Evolutionary conservation across 306 rosid species (phyloP).

Genomic region (Astragalus membranaceus): DNA sequence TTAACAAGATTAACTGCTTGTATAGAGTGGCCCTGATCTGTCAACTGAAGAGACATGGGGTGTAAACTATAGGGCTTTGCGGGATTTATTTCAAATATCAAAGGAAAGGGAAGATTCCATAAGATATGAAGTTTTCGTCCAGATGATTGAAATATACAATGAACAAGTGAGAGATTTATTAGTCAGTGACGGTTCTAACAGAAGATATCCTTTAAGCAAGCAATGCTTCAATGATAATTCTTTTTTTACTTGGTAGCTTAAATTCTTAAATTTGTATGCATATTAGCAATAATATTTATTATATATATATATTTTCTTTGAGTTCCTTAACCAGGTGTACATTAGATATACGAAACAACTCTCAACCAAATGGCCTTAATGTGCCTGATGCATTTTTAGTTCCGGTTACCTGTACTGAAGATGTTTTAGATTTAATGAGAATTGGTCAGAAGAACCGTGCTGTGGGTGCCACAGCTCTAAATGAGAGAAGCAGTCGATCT

Average conservation of each 20-base stretch:
- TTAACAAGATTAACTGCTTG: constrained; percentile 13
- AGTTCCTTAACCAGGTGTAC: constrained; percentile 61
- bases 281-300: constrained; percentile 2
- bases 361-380: constrained; percentile 88
- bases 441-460: constrained; percentile 87
- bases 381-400: constrained; percentile 93
- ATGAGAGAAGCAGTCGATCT: constrained; percentile 95
- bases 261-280: neutral
- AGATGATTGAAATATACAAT: constrained; percentile 97
- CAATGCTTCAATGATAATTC: neutral
- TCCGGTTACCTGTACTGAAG: constrained; percentile 80
- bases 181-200: constrained; percentile 79
- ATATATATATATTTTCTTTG: neutral
- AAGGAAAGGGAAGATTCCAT: constrained; percentile 50
- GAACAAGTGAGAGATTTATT: constrained; percentile 97
- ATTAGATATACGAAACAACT: constrained; percentile 88
- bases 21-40: constrained; percentile 94
- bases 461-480: constrained; percentile 95
- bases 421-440: constrained; percentile 87
- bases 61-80: constrained; percentile 85
- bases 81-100: constrained; percentile 84
- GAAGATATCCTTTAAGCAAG: constrained; percentile 79
- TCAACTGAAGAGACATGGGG: constrained; percentile 90
- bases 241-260: constrained; percentile 4
- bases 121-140: constrained; percentile 92